Base-by-base conservation (phyloP, 2,329 filamentous ascomycete species). In the Ilyonectria destructans region DNA sequence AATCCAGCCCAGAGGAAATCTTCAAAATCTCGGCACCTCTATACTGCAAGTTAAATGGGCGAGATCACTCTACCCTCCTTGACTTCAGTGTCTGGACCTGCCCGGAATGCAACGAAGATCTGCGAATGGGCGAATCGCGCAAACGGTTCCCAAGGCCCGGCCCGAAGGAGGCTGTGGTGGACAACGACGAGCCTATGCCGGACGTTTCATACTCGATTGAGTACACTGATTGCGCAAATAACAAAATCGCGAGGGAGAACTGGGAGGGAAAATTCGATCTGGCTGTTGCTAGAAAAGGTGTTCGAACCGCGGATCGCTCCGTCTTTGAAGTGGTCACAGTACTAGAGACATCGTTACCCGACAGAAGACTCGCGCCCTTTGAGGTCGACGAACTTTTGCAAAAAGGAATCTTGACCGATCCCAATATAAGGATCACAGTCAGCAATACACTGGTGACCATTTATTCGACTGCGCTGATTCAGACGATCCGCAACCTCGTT, bases 191-290 rank as follows among this genome's bases (percentile, higher is more conserved):
- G 6, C 40, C 40, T 3, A n/a, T n/a, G 17, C 15, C 17, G 17
- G 15, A n/a, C 17, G 40, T 43, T 7, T 43, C 40, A 43, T 49
- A 49, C 15, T 49, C 46, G 4, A 17, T 49, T 17, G 46, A 49
- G 23, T 49, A 29, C 8, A 29, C 10, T 2, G 46, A 49, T 29
- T 29, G 23, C 15, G 46, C 6, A 15, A 49, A 49, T 12, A 17
- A 49, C 6, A 13, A 13, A 3, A 26, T 49, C 13, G 29, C 13
- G 6, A 9, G 23, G 17, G 13, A 49, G 17, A 6, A 23, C 31
- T 37, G 17, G 51, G 51, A 55, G 17, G 51, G 51, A n/a, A 15
- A n/a, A n/a, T 33, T 54, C 26, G 51, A 54, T 13, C 29, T 54
- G 17, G 26, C 23, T 17, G 15, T 5, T 54, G 51, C 51, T 17